A percentile compares a stretch with the other conserved stretches of the same genome.
Conservation (phyloP, 768 basidiomycete genomes). For the Brasilioporus rufonigricans region DNA sequence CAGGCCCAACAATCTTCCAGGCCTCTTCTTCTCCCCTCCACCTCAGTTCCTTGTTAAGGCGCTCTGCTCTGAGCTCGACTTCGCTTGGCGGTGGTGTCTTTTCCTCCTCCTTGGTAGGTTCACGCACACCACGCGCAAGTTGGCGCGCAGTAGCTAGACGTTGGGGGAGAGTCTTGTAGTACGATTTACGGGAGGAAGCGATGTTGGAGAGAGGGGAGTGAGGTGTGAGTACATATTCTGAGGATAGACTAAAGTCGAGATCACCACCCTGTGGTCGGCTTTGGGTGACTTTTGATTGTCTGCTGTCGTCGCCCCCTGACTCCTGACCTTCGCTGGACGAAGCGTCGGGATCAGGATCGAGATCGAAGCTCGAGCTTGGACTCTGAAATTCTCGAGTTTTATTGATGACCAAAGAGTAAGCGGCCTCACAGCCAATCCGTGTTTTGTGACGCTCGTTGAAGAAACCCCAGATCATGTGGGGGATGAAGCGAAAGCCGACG, state of each 20-base stretch:
- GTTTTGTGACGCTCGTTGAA: conserved; percentile 88
- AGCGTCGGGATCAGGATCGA: conserved; percentile 10
- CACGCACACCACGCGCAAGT: conserved; percentile 68
- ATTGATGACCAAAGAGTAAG: conserved; percentile 66
- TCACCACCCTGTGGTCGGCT: conserved; percentile 43
- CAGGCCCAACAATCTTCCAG: conserved; percentile 73
- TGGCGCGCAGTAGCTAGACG: conserved; percentile 72
- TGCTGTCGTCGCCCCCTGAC: conserved; percentile 6
- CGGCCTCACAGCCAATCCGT: conserved; percentile 77
- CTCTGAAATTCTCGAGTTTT: conserved; percentile 59
- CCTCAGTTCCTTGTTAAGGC: conserved; percentile 82
- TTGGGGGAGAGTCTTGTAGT: conserved; percentile 67
- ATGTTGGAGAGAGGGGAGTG: conserved; percentile 60
- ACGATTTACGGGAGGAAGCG: conserved; percentile 67
- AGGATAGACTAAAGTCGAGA: conserved; percentile 68
- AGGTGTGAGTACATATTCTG: conserved; percentile 69
- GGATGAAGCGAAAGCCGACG: conserved; percentile 81
- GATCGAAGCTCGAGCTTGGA: conserved; percentile 20
- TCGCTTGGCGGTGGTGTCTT: conserved; percentile 81
- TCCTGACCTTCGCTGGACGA: conserved; percentile 10
- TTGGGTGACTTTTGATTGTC: background rate
- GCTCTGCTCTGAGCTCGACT: conserved; percentile 83
- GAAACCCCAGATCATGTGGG: conserved; percentile 87
- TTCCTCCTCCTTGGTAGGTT: conserved; percentile 83
- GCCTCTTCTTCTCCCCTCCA: conserved; percentile 82